Base-by-base conservation (phyloP, 352 stramenopile species). In the Phytophthora tentaculata region DNA sequence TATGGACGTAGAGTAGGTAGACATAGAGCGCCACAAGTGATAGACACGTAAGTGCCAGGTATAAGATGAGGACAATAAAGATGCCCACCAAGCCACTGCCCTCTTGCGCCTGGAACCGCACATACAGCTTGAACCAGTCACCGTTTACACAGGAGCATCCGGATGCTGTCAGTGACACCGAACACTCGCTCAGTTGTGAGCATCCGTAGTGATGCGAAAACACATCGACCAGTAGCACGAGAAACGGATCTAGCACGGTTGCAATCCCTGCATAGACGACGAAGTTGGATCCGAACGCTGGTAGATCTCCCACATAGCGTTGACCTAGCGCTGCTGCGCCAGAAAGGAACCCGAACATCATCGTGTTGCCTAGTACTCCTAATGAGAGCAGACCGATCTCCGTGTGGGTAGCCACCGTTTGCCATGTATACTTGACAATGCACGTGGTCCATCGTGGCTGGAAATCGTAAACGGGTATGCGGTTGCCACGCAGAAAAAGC, bases 61-160 rank as follows among this genome's bases (percentile, higher is more conserved):
- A 96, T 26, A 97, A 39, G 52, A 97, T 85, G 48, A 90, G 53
- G 2, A 84, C 90, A 52, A 97, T 69, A 52, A 96, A 73, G 26
- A 88, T 67, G n/a, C 91, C 92, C 2, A 92, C 81, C 29, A 98
- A 61, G 0, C 90, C 90, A 44, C 82, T 93, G 16, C 84, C 85
- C 56, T 97, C 88, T 17, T 87, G 72, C 0, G 60, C 63, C 17
- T 90, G 64, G 56, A 97, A 93, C 9, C 92, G 85, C 20, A 79
- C 69, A 71, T 93, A 97, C 23, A 97, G 73, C 67, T 97, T 97
- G 70, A 96, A 96, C 35, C 89, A 92, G 64, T 98, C 91, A 32
- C 90, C 91, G 23, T 94, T 83, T 19, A 88, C 82, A 37, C 92
- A 97, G 10, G 64, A 64, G 66, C 85, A 84, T 19, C 50, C 54